phyloP scores from a whole-genome alignment of 768 basidiomycete species.

The Psilocybe cyanescens region DNA sequence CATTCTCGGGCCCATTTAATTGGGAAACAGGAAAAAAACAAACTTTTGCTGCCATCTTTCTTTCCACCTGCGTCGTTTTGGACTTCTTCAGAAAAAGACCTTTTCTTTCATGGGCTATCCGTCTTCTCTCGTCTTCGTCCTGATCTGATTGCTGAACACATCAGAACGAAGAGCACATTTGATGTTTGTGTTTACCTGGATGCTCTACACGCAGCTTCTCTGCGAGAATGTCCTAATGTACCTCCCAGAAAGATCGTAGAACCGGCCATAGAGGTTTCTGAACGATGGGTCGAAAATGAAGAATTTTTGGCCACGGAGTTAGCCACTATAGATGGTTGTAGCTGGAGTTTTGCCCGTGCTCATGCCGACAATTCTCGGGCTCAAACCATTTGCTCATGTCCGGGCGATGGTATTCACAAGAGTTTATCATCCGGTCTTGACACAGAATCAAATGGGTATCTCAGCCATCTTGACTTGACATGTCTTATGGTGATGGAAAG shows the following conservation, averaged over 20 bases:
- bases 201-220: conserved; percentile 44
- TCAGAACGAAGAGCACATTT: conserved; percentile 66
- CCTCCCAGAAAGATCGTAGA: conserved; percentile 27
- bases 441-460: conserved; percentile 2
- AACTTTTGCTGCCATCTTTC: conserved; percentile 34
- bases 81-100: conserved; percentile 69
- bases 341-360: conserved; percentile 9
- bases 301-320: conserved; percentile 40
- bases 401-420: neutral
- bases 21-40: conserved; percentile 20
- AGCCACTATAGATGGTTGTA: conserved; percentile 18
- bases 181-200: conserved; percentile 76
- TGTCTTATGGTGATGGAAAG: conserved; percentile 28
- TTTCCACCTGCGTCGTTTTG: conserved; percentile 51
- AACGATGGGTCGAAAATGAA: conserved; percentile 52
- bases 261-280: conserved; percentile 52
- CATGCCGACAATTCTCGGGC: conserved; percentile 1
- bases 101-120: conserved; percentile 72
- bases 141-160: conserved; percentile 71
- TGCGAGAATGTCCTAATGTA: neutral
- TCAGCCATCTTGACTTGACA: conserved; percentile 25
- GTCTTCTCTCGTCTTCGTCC: conserved; percentile 73
- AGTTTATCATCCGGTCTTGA: neutral
- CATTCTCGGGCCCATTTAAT: conserved; percentile 17
- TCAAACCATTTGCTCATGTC: neutral